Evolutionary conservation across 306 rosid species (phyloP).

Genomic region (Casuarina equisetifolia): DNA sequence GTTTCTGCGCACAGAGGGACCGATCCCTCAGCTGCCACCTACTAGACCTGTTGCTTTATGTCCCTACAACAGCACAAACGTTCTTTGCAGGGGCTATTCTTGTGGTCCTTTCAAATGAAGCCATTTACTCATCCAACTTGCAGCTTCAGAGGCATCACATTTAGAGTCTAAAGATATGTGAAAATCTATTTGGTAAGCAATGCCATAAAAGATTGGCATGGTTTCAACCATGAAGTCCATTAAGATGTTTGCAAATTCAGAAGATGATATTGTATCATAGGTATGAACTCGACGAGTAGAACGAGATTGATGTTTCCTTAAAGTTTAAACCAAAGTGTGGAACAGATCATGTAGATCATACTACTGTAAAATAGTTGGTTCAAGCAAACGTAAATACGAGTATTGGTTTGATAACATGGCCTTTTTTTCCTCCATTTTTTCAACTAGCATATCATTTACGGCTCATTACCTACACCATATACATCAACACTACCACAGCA

Average conservation of each 20-base stretch:
- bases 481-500: no score
- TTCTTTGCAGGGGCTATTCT: slow-evolving; percentile 66
- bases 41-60: slow-evolving; percentile 67
- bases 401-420: background rate
- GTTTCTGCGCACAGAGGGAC: slow-evolving; percentile 48
- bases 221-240: background rate
- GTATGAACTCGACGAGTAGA: background rate
- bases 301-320: background rate
- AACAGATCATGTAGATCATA: no score
- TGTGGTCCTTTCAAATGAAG: slow-evolving; percentile 52
- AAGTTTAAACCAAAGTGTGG: no score
- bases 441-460: no score
- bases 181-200: background rate
- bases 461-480: no score
- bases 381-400: background rate
- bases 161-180: background rate
- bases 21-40: slow-evolving; percentile 61
- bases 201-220: background rate
- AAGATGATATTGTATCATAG: background rate
- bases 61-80: slow-evolving; percentile 67
- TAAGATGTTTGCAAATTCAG: background rate
- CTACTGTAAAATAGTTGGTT: background rate
- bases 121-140: no score
- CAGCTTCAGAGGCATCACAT: background rate
- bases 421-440: no score